Conservation (phyloP, 345 rosid species). For the Eucalyptus rudis region DNA sequence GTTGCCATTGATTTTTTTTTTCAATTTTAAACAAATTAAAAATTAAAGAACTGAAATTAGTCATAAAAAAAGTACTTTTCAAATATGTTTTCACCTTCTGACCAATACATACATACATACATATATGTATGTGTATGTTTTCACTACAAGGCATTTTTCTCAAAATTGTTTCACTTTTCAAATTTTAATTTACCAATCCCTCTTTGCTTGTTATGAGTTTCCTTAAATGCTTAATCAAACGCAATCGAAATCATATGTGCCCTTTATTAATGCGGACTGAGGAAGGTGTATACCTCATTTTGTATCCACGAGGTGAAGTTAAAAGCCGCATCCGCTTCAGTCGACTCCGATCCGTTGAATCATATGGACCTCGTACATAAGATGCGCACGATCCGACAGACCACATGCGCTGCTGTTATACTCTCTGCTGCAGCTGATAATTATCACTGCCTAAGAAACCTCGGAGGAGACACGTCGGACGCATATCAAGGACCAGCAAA, state of each 20-base stretch:
- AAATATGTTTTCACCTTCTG: background rate
- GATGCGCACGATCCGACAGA: background rate
- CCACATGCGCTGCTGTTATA: background rate
- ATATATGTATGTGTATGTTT: background rate
- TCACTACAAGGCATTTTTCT: background rate
- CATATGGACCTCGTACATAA: background rate
- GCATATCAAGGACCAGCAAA: background rate
- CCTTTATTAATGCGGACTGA: background rate
- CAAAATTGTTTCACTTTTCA: background rate
- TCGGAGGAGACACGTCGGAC: background rate
- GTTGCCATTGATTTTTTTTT: no score
- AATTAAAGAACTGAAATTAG: no score
- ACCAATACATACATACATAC: no score
- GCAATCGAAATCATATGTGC: no score
- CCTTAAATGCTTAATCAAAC: accelerated
- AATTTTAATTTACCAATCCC: background rate
- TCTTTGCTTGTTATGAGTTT: background rate
- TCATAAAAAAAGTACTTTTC: no score
- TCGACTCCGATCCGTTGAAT: background rate
- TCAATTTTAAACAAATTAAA: no score
- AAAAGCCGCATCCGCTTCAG: background rate
- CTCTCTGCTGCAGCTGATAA: background rate
- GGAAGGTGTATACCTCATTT: background rate
- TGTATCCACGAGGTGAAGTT: background rate
- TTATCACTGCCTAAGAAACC: background rate